Conservation (phyloP, 2,329 filamentous ascomycete species). For the Nectriaceae sp. region DNA sequence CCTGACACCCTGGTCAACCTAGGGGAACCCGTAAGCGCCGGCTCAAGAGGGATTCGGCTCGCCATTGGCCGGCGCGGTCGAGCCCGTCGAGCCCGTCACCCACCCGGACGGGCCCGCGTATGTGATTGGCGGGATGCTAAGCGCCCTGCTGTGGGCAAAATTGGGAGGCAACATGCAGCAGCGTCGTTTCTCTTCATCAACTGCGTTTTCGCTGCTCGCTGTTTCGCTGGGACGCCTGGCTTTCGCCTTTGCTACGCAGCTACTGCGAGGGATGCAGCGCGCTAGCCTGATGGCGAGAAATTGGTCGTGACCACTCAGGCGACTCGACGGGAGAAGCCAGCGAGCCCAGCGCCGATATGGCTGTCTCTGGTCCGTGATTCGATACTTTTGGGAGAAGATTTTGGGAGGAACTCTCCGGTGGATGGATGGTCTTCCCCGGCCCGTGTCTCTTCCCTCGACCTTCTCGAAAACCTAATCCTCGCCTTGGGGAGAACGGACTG, state of each 20-base stretch:
- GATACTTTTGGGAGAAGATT: no score
- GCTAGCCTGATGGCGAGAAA: constrained; percentile 14
- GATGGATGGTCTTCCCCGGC: not conserved
- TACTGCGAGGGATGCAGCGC: constrained; percentile 30
- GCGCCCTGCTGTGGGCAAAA: constrained; percentile 32
- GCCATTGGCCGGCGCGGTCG: constrained; percentile 30
- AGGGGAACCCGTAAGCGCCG: constrained; percentile 35
- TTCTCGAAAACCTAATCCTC: constrained; percentile 5
- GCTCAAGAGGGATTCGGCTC: constrained; percentile 17
- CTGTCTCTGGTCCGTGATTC: no score
- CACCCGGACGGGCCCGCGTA: constrained; percentile 23
- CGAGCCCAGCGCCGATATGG: not conserved
- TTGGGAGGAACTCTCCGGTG: no score
- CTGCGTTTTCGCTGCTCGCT: constrained; percentile 15
- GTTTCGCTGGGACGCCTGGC: constrained; percentile 11
- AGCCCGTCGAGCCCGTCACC: constrained; percentile 37
- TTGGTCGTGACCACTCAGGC: constrained; percentile 14
- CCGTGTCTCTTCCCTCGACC: not conserved
- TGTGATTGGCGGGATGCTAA: constrained; percentile 38
- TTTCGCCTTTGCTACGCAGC: constrained; percentile 22
- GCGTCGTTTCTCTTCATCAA: constrained; percentile 15
- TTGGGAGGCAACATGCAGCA: constrained; percentile 27
- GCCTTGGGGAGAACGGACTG: not conserved
- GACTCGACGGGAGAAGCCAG: not conserved
- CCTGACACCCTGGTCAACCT: constrained; percentile 30